phyloP scores from a whole-genome alignment of 1,284 basidiomycete species.

The Chondrostereum purpureum region DNA sequence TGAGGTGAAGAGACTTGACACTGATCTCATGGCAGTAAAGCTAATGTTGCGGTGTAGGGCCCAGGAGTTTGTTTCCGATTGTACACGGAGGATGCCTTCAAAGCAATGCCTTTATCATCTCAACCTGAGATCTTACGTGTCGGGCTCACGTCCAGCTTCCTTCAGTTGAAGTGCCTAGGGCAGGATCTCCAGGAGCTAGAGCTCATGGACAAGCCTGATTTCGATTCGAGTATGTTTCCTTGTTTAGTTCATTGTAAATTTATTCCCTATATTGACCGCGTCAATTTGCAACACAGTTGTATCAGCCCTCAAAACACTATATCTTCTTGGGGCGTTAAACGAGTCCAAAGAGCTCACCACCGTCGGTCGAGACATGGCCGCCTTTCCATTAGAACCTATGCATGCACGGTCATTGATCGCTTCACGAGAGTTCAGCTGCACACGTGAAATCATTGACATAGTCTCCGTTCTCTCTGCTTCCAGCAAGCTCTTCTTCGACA shows the following conservation, averaged over 20 bases:
- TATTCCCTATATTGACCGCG: background rate
- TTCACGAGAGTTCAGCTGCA: slow-evolving; percentile 65
- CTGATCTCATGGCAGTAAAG: background rate
- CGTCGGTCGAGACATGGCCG: slow-evolving; percentile 73
- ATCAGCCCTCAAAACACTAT: slow-evolving; percentile 70
- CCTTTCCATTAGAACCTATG: slow-evolving; percentile 81
- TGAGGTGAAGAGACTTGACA: slow-evolving; percentile 52
- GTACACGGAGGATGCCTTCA: slow-evolving; percentile 78
- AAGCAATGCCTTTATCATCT: slow-evolving; percentile 56
- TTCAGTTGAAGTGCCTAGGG: slow-evolving; percentile 80
- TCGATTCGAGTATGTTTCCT: slow-evolving; percentile 52
- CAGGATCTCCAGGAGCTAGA: slow-evolving; percentile 75
- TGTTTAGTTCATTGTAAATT: background rate
- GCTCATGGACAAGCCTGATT: slow-evolving; percentile 80
- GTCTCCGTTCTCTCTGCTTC: slow-evolving; percentile 76
- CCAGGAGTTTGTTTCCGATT: slow-evolving; percentile 82
- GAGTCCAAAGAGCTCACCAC: slow-evolving; percentile 57
- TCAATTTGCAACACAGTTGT: slow-evolving; percentile 40
- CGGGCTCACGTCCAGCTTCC: slow-evolving; percentile 74
- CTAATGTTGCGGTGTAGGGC: slow-evolving; percentile 36
- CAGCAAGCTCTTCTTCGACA: slow-evolving; percentile 68
- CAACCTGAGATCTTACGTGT: slow-evolving; percentile 87
- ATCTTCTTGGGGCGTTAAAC: slow-evolving; percentile 70
- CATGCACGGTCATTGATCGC: slow-evolving; percentile 73
- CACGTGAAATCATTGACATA: slow-evolving; percentile 71